These are phyloP conservation scores for Myxozyma kluyveri DNA, from an alignment of 805 yeast genomes.

Conservation along the genomic window DNA sequence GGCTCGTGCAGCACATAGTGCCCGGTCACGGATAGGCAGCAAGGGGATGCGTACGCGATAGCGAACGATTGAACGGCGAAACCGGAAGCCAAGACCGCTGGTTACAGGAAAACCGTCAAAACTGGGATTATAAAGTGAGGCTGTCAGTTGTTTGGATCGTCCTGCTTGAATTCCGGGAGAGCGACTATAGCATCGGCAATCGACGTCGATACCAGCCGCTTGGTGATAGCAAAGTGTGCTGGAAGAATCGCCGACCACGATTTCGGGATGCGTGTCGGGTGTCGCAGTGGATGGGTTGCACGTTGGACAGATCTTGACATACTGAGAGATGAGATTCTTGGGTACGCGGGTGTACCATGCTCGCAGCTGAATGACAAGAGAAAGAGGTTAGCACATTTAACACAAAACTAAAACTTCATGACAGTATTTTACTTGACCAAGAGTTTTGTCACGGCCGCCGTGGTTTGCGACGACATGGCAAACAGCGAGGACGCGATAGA, in stretches of 20 bases:
- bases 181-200: conserved; percentile 8
- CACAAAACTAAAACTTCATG: not conserved
- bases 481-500: conserved; percentile 21
- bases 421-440: conserved; percentile 8
- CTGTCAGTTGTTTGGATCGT: not conserved
- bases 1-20: conserved; percentile 6
- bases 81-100: not conserved
- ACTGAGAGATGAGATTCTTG: conserved; percentile 26
- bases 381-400: not conserved
- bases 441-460: conserved; percentile 30
- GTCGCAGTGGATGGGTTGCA: conserved; percentile 59
- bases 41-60: conserved; percentile 5
- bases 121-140: not conserved
- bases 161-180: not conserved
- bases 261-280: conserved; percentile 68
- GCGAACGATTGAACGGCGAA: conserved; percentile 7
- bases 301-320: conserved; percentile 28
- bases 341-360: conserved; percentile 28
- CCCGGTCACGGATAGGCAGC: not conserved
- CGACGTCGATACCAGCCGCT: conserved; percentile 2
- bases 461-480: conserved; percentile 19
- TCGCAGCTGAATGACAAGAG: conserved; percentile 11
- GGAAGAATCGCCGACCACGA: not conserved
- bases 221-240: conserved; percentile 5
- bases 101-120: too few species aligned